These are phyloP conservation scores for Dictyostelium firmibasis DNA, from an alignment of 78 protist genomes.

Conservation along the genomic window DNA sequence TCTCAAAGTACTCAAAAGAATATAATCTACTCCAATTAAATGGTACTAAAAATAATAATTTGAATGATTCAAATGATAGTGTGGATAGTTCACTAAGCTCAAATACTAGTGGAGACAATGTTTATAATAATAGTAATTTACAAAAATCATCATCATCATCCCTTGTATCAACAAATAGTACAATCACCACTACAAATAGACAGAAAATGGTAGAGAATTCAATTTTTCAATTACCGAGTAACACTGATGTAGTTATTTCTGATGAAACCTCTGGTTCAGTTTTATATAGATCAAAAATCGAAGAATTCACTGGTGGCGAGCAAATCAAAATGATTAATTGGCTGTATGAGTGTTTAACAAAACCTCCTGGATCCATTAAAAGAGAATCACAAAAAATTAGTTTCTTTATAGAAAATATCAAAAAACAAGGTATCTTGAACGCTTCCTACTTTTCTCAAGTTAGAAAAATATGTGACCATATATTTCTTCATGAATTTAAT, in stretches of 20 bases:
- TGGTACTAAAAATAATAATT: background rate
- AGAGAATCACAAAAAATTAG: background rate
- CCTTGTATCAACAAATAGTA: background rate
- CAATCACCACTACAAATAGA: background rate
- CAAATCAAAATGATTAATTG: background rate
- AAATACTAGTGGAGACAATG: background rate
- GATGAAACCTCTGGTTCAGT: constrained; percentile 21
- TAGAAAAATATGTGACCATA: background rate
- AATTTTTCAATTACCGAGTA: constrained; percentile 29
- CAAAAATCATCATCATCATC: background rate
- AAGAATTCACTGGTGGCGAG: constrained; percentile 41
- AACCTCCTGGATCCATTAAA: background rate
- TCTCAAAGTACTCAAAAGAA: background rate
- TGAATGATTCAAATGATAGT: background rate
- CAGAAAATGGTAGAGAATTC: background rate
- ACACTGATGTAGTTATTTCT: constrained; percentile 12
- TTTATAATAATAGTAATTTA: background rate
- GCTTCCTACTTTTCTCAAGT: background rate
- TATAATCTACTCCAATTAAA: background rate
- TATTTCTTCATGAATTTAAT: background rate
- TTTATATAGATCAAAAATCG: background rate
- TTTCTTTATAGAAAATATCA: background rate
- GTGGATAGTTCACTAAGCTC: background rate
- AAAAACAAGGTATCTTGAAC: background rate
- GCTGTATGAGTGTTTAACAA: background rate